Evolutionary conservation across 169 alveolate genomes (phyloP), one percentile per base, ranked within the genome.

Genomic region (Sarcocystis neurona): DNA sequence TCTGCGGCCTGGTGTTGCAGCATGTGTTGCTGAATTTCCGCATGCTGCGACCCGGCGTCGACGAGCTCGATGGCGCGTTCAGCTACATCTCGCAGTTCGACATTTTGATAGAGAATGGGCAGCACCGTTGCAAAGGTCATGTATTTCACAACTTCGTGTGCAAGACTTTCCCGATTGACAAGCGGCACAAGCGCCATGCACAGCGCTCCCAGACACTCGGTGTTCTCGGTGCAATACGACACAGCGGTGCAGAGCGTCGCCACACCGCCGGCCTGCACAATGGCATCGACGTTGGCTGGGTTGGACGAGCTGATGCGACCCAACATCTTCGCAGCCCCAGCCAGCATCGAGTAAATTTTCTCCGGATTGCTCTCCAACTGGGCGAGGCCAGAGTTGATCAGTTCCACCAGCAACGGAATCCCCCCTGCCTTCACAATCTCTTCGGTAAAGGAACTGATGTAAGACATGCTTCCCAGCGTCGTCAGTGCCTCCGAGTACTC

Each of bases 371-470:
- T 85, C 68, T 94, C 96, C 88, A 94, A 87, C 85, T 95, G 97
- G 34, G 93, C 86, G 63, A 94, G 91, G 89, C 97, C 97, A 79
- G 96, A 95, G 86, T 95, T 95, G 63, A 97, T 92, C 68, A 96
- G 93, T 84, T 97, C 97, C 23, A 96, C 93, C 70, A 97, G 93
- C 84, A 97, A 89, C 8, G 97, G 96, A 58, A 96, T 90, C 72
- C 97, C 98, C 43, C 98, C 98, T 39, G 96, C 96, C 91, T 96
- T 89, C 48, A 96, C 98, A 43, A 97, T 94, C 91, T 96, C 97
- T 74, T 95, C 98, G 48, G 98, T 94, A 72, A 95, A 94, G 3
- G 98, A 94, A 6, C 98, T 94, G 43, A 97, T 96, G 92, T 97
- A 97, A 0, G 98, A 96, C 95, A 97, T 96, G 23, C 97, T 96